phyloP scores from a whole-genome alignment of 108 stramenopile genomes.

The Cyclostephanos tholiformis region DNA sequence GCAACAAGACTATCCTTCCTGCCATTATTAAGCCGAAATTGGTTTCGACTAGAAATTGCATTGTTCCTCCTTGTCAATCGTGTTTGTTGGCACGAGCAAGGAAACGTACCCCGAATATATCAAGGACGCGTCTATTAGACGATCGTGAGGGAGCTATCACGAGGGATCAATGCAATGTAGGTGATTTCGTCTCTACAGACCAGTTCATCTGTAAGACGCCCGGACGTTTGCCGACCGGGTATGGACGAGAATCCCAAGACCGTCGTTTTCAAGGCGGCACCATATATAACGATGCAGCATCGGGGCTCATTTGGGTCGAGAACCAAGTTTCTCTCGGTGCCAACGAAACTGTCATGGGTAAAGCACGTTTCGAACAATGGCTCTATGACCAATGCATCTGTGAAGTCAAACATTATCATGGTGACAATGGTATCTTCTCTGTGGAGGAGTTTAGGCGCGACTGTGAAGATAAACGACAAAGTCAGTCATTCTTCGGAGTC shows the following conservation, averaged over 20 bases:
- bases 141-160: background rate
- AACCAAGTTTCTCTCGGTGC: no score
- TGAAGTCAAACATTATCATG: conserved; percentile 30
- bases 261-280: conserved; percentile 33
- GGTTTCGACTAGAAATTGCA: background rate
- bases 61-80: background rate
- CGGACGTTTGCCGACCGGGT: conserved; percentile 33
- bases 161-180: background rate
- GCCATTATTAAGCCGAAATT: conserved; percentile 5
- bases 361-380: conserved; percentile 32
- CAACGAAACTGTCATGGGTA: conserved; percentile 34
- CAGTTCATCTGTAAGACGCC: conserved; percentile 13
- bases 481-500: conserved; percentile 38
- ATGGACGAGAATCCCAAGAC: conserved; percentile 32
- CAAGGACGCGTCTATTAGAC: background rate
- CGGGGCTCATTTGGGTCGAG: no score
- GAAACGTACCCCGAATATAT: background rate
- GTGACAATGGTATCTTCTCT: conserved; percentile 36
- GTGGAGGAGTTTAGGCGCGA: conserved; percentile 5
- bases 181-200: conserved; percentile 9
- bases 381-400: conserved; percentile 5
- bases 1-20: background rate
- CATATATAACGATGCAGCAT: no score
- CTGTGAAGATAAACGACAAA: background rate
- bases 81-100: background rate